Evolutionary conservation across 176 grass and related monocot genomes (phyloP).

Genomic region (Zizania latifolia): DNA sequence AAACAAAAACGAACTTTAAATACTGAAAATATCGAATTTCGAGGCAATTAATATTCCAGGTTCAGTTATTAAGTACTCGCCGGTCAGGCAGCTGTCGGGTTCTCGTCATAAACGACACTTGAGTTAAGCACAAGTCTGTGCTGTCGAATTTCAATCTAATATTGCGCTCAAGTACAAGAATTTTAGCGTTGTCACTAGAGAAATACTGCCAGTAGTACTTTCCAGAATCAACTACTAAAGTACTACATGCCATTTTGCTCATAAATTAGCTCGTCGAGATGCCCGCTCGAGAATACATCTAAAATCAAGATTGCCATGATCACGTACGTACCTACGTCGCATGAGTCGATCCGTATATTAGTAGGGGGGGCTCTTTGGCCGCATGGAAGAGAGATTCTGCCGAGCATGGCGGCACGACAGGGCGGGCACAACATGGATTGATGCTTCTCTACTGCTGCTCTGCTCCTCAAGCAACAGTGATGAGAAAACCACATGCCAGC

Average conservation of each 20-base stretch:
- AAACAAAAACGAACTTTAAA: too few species aligned
- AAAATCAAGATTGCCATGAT: not conserved
- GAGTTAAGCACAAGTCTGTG: not conserved
- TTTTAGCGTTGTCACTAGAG: not conserved
- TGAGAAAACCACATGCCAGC: constrained; percentile 27
- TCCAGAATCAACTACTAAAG: not conserved
- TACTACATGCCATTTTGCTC: not conserved
- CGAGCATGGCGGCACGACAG: constrained; percentile 2
- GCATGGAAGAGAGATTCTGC: not conserved
- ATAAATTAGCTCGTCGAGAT: not conserved
- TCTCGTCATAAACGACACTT: not conserved
- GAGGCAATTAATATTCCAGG: not conserved
- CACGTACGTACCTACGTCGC: not conserved
- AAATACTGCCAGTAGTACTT: not conserved
- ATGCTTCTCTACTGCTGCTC: constrained; percentile 19
- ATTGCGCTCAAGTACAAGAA: not conserved
- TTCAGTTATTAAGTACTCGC: not conserved
- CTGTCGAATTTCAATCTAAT: not conserved
- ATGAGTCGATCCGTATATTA: not conserved
- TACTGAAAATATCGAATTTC: not conserved
- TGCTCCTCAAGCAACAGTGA: constrained; percentile 1
- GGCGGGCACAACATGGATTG: constrained; percentile 20
- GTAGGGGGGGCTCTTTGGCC: not conserved
- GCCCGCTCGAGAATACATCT: not conserved
- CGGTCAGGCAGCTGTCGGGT: constrained; percentile 6